Percentiles rank a stretch among this genome's conserved stretches.
phyloP scores from a whole-genome alignment of 176 grass and related monocot species.

The Areca catechu region DNA sequence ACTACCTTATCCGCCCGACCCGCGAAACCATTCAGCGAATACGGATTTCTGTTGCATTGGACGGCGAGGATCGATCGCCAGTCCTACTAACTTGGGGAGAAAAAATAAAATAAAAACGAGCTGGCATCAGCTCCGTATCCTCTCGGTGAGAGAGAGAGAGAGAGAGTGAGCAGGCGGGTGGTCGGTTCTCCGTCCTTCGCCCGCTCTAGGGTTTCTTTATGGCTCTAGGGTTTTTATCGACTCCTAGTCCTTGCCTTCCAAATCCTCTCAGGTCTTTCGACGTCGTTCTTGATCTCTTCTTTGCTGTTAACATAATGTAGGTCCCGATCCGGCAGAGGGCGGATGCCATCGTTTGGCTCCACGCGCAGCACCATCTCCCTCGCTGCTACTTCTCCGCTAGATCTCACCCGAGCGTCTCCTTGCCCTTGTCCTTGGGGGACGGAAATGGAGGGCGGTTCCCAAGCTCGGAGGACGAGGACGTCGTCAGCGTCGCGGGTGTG shows the following conservation, averaged over 20 bases:
- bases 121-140: too few relatives aligned
- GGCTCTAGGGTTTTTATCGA: neutral
- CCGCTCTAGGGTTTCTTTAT: too few relatives aligned
- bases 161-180: too few relatives aligned
- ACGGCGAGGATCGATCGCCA: too few relatives aligned
- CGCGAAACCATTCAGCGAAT: too few relatives aligned
- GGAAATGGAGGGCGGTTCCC: slow-evolving; percentile 14
- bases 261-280: neutral
- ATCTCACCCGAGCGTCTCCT: slow-evolving; percentile 14
- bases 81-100: too few relatives aligned
- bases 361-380: slow-evolving; percentile 43
- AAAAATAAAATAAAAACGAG: too few relatives aligned
- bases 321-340: slow-evolving; percentile 64
- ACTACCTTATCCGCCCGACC: neutral
- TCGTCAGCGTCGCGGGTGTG: slow-evolving; percentile 65
- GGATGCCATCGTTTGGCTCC: slow-evolving; percentile 80
- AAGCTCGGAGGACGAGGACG: neutral
- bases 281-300: neutral
- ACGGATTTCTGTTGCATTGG: too few relatives aligned
- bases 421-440: neutral
- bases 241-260: neutral
- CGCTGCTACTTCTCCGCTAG: slow-evolving; percentile 78
- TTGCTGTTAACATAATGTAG: slow-evolving; percentile 4
- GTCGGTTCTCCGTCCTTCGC: too few relatives aligned
- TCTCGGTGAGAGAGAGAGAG: too few relatives aligned